Conservation (phyloP, 2,329 filamentous ascomycete species). For the Pyricularia sp. region DNA sequence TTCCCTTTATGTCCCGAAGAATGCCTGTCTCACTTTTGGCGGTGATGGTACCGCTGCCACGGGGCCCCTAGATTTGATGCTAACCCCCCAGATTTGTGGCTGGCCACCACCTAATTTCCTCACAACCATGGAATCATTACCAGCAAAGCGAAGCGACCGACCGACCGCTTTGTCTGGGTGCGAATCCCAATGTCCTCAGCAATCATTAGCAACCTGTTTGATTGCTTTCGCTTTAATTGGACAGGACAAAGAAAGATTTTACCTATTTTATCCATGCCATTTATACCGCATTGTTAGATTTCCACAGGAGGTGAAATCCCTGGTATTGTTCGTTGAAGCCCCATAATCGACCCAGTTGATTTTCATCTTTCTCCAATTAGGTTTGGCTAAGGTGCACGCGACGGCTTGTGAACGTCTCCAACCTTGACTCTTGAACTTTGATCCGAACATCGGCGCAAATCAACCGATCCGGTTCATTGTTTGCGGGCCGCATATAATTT, state of each 20-base stretch:
- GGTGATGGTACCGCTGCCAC: background rate
- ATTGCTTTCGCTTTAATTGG: background rate
- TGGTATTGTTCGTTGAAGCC: background rate
- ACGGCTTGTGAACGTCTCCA: background rate
- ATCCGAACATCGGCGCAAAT: background rate
- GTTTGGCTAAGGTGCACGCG: background rate
- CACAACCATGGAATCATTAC: background rate
- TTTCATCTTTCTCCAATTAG: background rate
- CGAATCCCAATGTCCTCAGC: background rate
- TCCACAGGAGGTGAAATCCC: background rate
- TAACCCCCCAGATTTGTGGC: background rate
- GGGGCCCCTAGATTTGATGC: background rate
- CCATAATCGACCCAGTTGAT: background rate
- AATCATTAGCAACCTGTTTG: background rate
- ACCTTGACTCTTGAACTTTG: background rate
- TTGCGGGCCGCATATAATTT: background rate
- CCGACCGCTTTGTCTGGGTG: background rate
- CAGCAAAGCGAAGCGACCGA: background rate
- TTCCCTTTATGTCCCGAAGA: background rate
- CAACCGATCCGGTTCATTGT: background rate
- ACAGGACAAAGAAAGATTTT: no score
- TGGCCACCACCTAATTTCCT: background rate
- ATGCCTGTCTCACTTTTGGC: background rate
- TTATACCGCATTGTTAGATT: no score
- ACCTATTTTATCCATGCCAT: no score